phyloP scores from a whole-genome alignment of 2,329 filamentous ascomycete species.

The Fusarium fujikuroi region DNA sequence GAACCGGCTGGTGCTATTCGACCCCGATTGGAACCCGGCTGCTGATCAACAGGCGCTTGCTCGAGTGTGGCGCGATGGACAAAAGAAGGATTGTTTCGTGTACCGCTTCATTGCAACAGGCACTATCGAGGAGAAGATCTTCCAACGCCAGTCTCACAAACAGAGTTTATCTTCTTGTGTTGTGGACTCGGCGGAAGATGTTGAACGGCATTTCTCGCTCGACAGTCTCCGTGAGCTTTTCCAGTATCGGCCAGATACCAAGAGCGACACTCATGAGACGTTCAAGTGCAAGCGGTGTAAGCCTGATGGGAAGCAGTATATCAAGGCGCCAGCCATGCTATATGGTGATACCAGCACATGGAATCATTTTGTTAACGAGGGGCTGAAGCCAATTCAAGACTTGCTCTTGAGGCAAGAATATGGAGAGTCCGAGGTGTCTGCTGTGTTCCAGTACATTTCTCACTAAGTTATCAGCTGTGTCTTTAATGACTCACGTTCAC shows the following conservation, averaged over 20 bases:
- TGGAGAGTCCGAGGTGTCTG: slow-evolving; percentile 82
- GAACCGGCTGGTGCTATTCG: slow-evolving; percentile 94
- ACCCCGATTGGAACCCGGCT: slow-evolving; percentile 97
- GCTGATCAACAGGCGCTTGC: slow-evolving; percentile 97
- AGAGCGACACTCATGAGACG: slow-evolving; percentile 95
- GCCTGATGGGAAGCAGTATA: slow-evolving; percentile 83
- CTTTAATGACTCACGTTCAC: slow-evolving; percentile 25
- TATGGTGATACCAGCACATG: slow-evolving; percentile 99
- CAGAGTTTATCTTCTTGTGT: slow-evolving; percentile 96
- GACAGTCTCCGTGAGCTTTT: slow-evolving; percentile 94
- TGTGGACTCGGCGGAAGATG: slow-evolving; percentile 95
- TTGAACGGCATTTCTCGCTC: slow-evolving; percentile 94
- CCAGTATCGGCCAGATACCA: slow-evolving; percentile 86
- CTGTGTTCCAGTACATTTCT: slow-evolving; percentile 98
- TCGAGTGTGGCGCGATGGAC: slow-evolving; percentile 97
- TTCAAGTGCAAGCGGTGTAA: slow-evolving; percentile 98
- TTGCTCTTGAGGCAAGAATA: slow-evolving; percentile 88
- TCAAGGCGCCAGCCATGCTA: slow-evolving; percentile 93
- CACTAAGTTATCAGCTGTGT: slow-evolving; percentile 61
- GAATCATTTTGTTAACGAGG: slow-evolving; percentile 94
- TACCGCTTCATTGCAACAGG: slow-evolving; percentile 99
- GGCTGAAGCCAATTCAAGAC: slow-evolving; percentile 87
- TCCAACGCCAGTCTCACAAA: slow-evolving; percentile 98
- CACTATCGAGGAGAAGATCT: slow-evolving; percentile 99
- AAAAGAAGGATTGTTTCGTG: slow-evolving; percentile 99